phyloP scores from a whole-genome alignment of 306 rosid species.

The Castanospermum australe region DNA sequence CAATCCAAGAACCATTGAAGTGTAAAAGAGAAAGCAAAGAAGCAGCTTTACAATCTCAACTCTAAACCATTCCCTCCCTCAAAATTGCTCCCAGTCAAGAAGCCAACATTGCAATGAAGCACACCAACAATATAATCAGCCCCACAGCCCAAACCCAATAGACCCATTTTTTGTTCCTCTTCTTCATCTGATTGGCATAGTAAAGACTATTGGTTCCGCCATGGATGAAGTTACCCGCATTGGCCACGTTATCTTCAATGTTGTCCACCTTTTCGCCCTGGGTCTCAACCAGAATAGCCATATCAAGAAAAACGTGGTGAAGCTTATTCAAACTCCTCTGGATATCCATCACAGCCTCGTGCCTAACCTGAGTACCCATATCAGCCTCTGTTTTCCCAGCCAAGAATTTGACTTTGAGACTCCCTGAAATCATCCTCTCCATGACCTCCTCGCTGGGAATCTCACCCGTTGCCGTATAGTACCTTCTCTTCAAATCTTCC shows the following conservation, averaged over 20 bases:
- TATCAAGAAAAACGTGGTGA: slow-evolving; percentile 91
- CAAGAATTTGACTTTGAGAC: slow-evolving; percentile 56
- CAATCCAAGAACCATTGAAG: slow-evolving; percentile 11
- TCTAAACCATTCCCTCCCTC: slow-evolving; percentile 12
- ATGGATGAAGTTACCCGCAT: slow-evolving; percentile 56
- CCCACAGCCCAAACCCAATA: slow-evolving; percentile 67
- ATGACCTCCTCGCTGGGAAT: slow-evolving; percentile 68
- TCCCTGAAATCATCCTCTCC: slow-evolving; percentile 68
- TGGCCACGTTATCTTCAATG: slow-evolving; percentile 83
- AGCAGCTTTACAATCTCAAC: slow-evolving; percentile 18
- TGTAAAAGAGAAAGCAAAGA: background rate
- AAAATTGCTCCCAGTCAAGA: slow-evolving; percentile 39
- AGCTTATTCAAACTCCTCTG: slow-evolving; percentile 89
- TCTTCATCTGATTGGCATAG: slow-evolving; percentile 76
- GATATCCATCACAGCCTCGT: slow-evolving; percentile 78
- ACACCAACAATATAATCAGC: slow-evolving; percentile 65
- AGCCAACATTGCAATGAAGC: slow-evolving; percentile 56
- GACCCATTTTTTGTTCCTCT: slow-evolving; percentile 54
- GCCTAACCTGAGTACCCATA: slow-evolving; percentile 56
- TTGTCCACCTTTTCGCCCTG: slow-evolving; percentile 79
- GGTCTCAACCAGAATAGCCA: slow-evolving; percentile 88
- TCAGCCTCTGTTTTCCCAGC: slow-evolving; percentile 71
- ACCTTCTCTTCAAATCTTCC: slow-evolving; percentile 81
- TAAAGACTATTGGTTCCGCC: slow-evolving; percentile 78
- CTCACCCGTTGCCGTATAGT: slow-evolving; percentile 56